These are phyloP conservation scores for Paramarasmius palmivorus DNA, from an alignment of 1,284 basidiomycete species.

Conservation along the genomic window DNA sequence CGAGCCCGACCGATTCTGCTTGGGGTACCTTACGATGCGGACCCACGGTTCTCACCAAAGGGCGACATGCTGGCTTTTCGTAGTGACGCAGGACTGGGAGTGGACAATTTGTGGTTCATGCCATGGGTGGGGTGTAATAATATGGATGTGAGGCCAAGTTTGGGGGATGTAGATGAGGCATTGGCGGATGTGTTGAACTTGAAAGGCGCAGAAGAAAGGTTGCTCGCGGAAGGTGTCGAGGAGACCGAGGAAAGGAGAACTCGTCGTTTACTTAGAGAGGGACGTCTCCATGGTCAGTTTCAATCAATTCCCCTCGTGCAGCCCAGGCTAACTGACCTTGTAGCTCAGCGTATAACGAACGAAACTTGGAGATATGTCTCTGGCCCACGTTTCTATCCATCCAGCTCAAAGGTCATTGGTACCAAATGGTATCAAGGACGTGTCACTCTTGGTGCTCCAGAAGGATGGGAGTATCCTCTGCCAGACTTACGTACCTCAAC, in stretches of 20 bases:
- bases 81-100: slow-evolving; percentile 69
- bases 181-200: slow-evolving; percentile 35
- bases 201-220: slow-evolving; percentile 45
- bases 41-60: slow-evolving; percentile 70
- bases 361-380: slow-evolving; percentile 72
- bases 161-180: slow-evolving; percentile 16
- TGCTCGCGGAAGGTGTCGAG: slow-evolving; percentile 47
- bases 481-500: slow-evolving; percentile 32
- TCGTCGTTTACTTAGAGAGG: slow-evolving; percentile 58
- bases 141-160: slow-evolving; percentile 49
- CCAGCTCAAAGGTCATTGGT: slow-evolving; percentile 58
- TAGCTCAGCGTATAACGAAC: slow-evolving; percentile 67
- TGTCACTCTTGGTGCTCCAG: slow-evolving; percentile 66
- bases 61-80: slow-evolving; percentile 62
- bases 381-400: slow-evolving; percentile 70
- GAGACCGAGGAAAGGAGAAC: slow-evolving; percentile 49
- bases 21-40: slow-evolving; percentile 67
- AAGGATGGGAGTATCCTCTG: slow-evolving; percentile 66
- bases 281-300: slow-evolving; percentile 50
- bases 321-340: neutral
- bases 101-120: slow-evolving; percentile 73
- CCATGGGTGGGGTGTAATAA: slow-evolving; percentile 62
- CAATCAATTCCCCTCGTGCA: neutral
- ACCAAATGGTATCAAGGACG: slow-evolving; percentile 72
- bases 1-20: slow-evolving; percentile 52